Evolutionary conservation across 1,139 yeast species (phyloP), one percentile per base, ranked within the genome.

Genomic region (Protomyces macrosporus): DNA sequence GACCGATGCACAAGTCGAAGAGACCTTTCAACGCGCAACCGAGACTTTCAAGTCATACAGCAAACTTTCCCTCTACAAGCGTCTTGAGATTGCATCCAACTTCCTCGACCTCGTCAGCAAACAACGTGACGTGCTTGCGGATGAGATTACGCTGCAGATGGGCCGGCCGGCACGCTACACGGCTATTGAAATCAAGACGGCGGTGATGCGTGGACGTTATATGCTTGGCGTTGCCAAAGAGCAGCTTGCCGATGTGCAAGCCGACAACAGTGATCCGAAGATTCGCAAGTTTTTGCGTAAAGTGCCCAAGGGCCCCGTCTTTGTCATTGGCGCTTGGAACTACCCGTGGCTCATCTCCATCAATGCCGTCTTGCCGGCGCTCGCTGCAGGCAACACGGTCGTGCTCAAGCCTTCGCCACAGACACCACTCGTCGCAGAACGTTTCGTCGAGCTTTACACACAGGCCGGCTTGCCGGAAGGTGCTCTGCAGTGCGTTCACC

Each of bases 391-490:
- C 75, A 87, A 88, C 76, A 84, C 95, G 50, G 84, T 87, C 67
- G 87, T 88, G 53, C 79, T 88, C 75, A 88, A 88, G 75, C 86
- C 95, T 14, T 88, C 95, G 57, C 95, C 89, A 73, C 81, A 87
- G 67, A 88, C 95, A 36, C 95, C 96, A 67, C 81, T 87, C 71
- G 85, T 90, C 50, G 91, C 95, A 4, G 80, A 87, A 64, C 85
- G 77, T 69, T 82, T 85, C 64, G 86, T 84, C 66, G 78, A 80
- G 65, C 79, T 87, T 68, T 79, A 84, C 68, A 76, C 79, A 70
- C 83, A 87, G 75, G 90, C 91, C 56, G 93, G 93, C 63, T 78
- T 88, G 70, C 96, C 96, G 68, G 81, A 83, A 23, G 95, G 95
- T 74, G 93, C 88, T 42, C 79, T 88, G 53, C 88, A 88, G 74